Base-by-base conservation (phyloP, 805 yeast species). In the Wickerhamiella alocasiicola region DNA sequence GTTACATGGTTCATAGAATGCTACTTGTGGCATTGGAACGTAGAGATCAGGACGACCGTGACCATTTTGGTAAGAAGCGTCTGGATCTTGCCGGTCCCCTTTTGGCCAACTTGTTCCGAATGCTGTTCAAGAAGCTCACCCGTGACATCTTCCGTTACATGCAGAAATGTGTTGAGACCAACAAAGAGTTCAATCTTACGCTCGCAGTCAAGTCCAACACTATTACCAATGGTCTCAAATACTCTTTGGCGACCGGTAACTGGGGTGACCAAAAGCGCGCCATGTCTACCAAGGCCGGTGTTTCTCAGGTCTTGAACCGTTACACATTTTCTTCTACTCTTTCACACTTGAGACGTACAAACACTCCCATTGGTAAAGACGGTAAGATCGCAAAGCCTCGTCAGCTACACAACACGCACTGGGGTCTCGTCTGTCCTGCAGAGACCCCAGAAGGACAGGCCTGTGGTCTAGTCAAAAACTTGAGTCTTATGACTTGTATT, bases 231-330 rank as follows among this genome's bases (percentile, higher is more conserved):
- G 99, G 99, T 60, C 73, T 91, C 63, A 82, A 93, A 60, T 91
- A 91, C 64, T 91, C 98, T 29, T 71, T 91, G 56, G 99, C 99
- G 41, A 91, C 99, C 12, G 99, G 99, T 71, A 91, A 91, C 67
- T 91, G 99, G 99, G 98, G 99, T 68, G 99, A 91, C 64, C 99
- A 91, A 62, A 88, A 87, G 78, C 91, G 91, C 63, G 96, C 97
- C 11, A 91, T 91, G 98, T 78, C 91, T 46, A 78, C 96, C 15
- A 79, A 95, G 62, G 99, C 98, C 5, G 99, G 99, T 74, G 99
- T 93, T 35, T 88, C 97, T 20, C 98, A 91, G 69, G 98, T 91
- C 50, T 72, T 91, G 63, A 91, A 91, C 63, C 76, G 99, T 67
- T 91, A 91, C 65, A 91, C 99, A 5, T 91, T 91, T 62, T 84